A percentile compares a stretch with the other conserved stretches of the same genome.
These are phyloP conservation scores for Ogataea degrootiae DNA, from an alignment of 805 yeast species.

Conservation along the genomic window DNA sequence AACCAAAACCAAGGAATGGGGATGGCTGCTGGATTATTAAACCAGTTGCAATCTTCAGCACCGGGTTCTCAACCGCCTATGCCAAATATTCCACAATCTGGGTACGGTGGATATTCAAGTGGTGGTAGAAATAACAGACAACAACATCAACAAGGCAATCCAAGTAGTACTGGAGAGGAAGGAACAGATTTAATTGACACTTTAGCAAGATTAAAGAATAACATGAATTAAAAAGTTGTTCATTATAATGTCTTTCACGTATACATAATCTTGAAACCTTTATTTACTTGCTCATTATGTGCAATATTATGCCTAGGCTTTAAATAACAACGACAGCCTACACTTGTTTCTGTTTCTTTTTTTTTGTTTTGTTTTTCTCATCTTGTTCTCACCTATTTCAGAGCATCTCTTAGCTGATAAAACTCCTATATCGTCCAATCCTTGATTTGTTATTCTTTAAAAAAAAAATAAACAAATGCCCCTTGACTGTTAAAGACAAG, in stretches of 20 bases:
- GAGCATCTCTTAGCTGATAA: no score
- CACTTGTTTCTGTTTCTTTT: no score
- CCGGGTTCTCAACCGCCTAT: slow-evolving; percentile 18
- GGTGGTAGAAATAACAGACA: neutral
- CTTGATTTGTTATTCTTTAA: no score
- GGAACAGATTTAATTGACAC: slow-evolving; percentile 34
- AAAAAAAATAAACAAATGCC: no score
- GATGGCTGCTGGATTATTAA: slow-evolving; percentile 12
- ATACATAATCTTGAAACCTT: neutral
- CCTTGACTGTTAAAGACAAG: no score
- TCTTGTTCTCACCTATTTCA: no score
- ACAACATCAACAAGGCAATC: slow-evolving; percentile 12
- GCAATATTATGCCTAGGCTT: no score
- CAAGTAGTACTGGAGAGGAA: slow-evolving; percentile 20
- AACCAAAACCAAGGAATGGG: slow-evolving; percentile 10
- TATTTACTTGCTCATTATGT: neutral
- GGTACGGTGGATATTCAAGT: neutral
- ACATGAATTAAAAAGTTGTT: slow-evolving; percentile 22
- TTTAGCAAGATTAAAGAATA: slow-evolving; percentile 33
- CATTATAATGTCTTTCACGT: neutral
- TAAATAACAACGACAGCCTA: no score
- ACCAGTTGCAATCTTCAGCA: slow-evolving; percentile 20
- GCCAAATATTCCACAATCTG: slow-evolving; percentile 7
- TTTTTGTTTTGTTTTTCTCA: no score
- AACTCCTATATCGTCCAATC: no score